phyloP scores from a whole-genome alignment of 2,329 filamentous ascomycete species.

The Conoideocrella luteorostrata region DNA sequence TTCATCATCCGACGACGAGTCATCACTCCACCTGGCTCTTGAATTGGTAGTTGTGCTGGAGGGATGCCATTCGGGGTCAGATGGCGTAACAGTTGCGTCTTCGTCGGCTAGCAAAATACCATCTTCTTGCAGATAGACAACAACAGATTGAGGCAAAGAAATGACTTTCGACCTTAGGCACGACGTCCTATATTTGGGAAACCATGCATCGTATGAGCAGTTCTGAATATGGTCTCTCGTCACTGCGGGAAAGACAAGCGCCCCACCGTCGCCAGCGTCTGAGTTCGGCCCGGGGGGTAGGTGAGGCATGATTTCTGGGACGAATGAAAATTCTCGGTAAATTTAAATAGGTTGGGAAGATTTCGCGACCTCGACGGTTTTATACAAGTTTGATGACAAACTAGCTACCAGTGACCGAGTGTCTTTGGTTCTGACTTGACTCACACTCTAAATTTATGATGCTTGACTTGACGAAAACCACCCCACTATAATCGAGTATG shows the following conservation, averaged over 20 bases:
- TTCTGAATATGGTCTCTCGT: constrained; percentile 83
- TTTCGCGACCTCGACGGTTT: too few relatives aligned
- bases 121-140: constrained; percentile 84
- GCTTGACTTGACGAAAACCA: neutral
- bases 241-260: constrained; percentile 71
- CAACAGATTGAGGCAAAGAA: constrained; percentile 65
- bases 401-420: neutral
- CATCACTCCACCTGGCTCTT: constrained; percentile 29
- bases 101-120: constrained; percentile 83
- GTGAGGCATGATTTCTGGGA: constrained; percentile 26
- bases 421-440: neutral
- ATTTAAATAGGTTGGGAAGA: too few relatives aligned
- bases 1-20: constrained; percentile 38
- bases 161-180: constrained; percentile 85
- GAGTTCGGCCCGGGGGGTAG: constrained; percentile 17
- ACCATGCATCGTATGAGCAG: constrained; percentile 92
- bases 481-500: constrained; percentile 21
- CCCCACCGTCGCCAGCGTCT: constrained; percentile 13
- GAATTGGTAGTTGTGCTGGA: constrained; percentile 20
- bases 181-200: constrained; percentile 71
- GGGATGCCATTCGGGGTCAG: constrained; percentile 46
- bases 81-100: constrained; percentile 47
- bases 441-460: neutral
- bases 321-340: neutral
- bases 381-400: too few relatives aligned